Evolutionary conservation across 179 eudicot species (phyloP), one percentile per base, ranked within the genome.

Genomic region (Corrigiola litoralis): DNA sequence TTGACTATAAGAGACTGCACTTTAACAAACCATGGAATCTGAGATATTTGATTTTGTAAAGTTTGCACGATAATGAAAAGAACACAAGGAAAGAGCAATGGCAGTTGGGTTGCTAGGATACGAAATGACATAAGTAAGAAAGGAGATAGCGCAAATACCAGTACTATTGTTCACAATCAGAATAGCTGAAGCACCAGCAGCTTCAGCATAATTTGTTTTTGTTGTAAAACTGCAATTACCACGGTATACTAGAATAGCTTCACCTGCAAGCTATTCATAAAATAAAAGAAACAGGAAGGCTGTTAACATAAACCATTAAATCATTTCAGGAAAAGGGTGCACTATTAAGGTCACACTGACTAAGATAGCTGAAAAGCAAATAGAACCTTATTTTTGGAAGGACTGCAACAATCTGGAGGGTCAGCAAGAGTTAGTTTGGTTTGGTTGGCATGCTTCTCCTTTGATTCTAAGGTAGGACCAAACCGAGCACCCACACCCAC

Each of bases 401-500:
- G 66, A 65, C 83, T 90, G 78, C 99, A 94, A 74, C 99, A 90
- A 76, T 94, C 91, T 1, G 95, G 88, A 65, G 99, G 99, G 65
- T 94, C 96, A 44, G 97, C 92, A 75, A 94, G 75, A 28, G 87
- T 73, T 21, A 94, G 78, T 66, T 60, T 80, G 48, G 87, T 87
- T 57, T 82, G 84, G 69, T 76, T 86, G 23, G 92, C 99, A 83
- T 86, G 81, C 67, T 90, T 90, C 85, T 90, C 99, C 81, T 87
- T 87, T 6, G 95, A 87, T 61, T 90, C 97, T 68, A 94, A 70
- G 2, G 97, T 90, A 24, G 86, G 89, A 50, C 99, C 99, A 75
- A 94, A 94, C 58, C 99, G 86, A 61, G 99, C 99, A 50, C 99
- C 99, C 24, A 94, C 82, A 16, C 99, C 99, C 5, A 94, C 99